Evolutionary conservation across 2,329 filamentous ascomycete species (phyloP).

Genomic region (Neonectria sp.): DNA sequence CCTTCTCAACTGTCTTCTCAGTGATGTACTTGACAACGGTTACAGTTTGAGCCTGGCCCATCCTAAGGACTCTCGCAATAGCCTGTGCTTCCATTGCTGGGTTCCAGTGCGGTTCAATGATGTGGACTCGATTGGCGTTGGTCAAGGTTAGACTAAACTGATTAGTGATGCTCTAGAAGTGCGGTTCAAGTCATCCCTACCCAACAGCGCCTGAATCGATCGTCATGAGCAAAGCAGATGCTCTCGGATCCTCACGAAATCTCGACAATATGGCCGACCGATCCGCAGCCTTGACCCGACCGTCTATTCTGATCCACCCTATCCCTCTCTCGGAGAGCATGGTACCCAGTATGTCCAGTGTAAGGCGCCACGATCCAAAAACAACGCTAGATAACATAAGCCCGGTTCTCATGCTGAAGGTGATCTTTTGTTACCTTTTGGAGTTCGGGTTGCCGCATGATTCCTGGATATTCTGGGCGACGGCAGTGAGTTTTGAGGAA

Average conservation of each 20-base stretch:
- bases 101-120: not conserved
- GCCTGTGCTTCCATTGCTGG: conserved; percentile 7
- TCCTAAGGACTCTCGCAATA: conserved; percentile 3
- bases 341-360: not conserved
- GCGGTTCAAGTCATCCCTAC: not conserved
- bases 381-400: not conserved
- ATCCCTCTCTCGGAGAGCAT: not conserved
- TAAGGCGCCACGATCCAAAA: not conserved
- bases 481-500: conserved; percentile 1
- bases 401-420: not conserved
- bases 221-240: not conserved
- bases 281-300: not conserved
- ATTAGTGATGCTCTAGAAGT: not conserved
- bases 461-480: not conserved
- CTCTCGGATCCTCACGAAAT: not conserved
- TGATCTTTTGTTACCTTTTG: not conserved
- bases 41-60: conserved; percentile 4
- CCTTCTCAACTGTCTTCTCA: conserved; percentile 2
- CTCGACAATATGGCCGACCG: not conserved
- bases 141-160: not conserved
- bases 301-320: not conserved
- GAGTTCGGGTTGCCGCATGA: not conserved
- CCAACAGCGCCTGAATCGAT: conserved; percentile 10
- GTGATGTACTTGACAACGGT: conserved; percentile 3
- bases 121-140: not conserved